Base-by-base conservation (phyloP, 108 stramenopile species). In the Skeletonema costatum region DNA sequence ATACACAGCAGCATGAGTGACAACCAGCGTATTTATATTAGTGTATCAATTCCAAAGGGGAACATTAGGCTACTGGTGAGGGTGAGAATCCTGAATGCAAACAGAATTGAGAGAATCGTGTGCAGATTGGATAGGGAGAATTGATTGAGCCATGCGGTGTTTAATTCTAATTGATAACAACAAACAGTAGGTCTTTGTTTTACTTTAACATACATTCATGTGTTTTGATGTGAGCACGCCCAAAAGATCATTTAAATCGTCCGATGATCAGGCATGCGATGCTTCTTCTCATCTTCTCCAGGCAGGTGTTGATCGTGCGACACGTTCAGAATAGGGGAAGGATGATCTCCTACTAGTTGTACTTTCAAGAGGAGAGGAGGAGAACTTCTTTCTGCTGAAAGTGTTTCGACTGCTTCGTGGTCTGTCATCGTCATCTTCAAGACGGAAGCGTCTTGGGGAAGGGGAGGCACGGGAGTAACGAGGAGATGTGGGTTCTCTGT, bases 1-100 rank as follows among this genome's bases (percentile, higher is more conserved):
- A 25, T 25, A 25, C 25, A 25, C 25, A 25, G 25, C 25, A 25
- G 25, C 25, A 25, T 25, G 25, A 25, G 25, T 25, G 25, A 25
- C 25, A 25, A 25, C 25, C 25, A 25, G 25, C 25, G 25, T 25
- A 25, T 25, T 25, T 25, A 25, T 25, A 25, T 25, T 25, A 25
- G 25, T 25, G 25, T 25, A 25, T 0, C 25, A 25, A 25, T 25
- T 25, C 25, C 25, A 25, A 25, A 25, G 25, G 25, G 25, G 25
- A 25, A 25, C 25, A 25, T n/a, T n/a, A 70, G 2, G 50, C 58
- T 44, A 41, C 63, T 31, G 74, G 79, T 56, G 67, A 81, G 36
- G 80, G 70, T 10, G 80, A 81, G 35, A 81, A 74, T 63, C 80
- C 73, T 16, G 80, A 81, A 11, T 81, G 80, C 30, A 71, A 81